A percentile compares a stretch with the other conserved stretches of the same genome.
phyloP scores from a whole-genome alignment of 176 grass and related monocot species.

The Musa troglodytarum region DNA sequence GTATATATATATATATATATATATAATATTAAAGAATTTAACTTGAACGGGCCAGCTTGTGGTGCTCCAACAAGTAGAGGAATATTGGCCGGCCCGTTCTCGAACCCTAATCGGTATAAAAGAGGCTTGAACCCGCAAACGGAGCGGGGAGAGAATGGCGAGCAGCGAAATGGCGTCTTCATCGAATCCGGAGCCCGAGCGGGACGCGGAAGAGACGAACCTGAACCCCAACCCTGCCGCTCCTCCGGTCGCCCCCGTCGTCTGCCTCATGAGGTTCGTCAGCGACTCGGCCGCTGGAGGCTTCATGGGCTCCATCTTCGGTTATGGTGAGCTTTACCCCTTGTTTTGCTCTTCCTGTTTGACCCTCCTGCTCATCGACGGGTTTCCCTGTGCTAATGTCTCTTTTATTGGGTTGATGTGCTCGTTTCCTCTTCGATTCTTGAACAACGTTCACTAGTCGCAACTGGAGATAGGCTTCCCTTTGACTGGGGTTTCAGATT shows the following conservation, averaged over 20 bases:
- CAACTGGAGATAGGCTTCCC: too few relatives aligned
- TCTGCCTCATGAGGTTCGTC: constrained; percentile 60
- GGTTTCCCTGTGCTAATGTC: not conserved
- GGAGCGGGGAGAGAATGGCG: too few relatives aligned
- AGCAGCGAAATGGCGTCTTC: not conserved
- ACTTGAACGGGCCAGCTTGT: too few relatives aligned
- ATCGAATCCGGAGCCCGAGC: not conserved
- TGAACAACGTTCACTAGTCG: too few relatives aligned
- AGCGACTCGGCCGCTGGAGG: constrained; percentile 70
- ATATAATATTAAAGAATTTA: too few relatives aligned
- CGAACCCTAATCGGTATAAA: too few relatives aligned
- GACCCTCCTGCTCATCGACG: not conserved
- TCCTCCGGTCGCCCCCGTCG: constrained; percentile 24
- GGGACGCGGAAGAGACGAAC: not conserved
- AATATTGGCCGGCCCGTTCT: too few relatives aligned
- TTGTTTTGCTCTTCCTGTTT: not conserved
- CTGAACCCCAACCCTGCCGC: not conserved
- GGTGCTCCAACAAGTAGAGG: too few relatives aligned
- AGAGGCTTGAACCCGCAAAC: too few relatives aligned
- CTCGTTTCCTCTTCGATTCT: too few relatives aligned
- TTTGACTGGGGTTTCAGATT: too few relatives aligned
- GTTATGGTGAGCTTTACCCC: constrained; percentile 47
- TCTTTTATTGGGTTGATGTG: not conserved
- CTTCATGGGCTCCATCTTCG: constrained; percentile 69
- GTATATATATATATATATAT: too few relatives aligned